Percentiles rank a stretch among this genome's conserved stretches.
Conservation (phyloP, 1,284 basidiomycete species). For the Pyrrhoderma noxium region DNA sequence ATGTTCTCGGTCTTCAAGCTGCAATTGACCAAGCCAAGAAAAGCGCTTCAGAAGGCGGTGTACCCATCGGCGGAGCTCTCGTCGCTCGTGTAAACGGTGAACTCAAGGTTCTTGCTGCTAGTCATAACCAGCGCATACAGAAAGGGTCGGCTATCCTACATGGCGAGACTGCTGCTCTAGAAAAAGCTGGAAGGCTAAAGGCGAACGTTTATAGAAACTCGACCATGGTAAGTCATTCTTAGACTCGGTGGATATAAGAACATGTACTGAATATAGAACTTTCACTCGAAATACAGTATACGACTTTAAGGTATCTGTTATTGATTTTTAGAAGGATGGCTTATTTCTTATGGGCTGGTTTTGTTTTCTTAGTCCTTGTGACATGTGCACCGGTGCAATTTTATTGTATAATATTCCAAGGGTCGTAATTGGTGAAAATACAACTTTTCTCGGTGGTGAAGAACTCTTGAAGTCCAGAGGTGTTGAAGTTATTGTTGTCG, state of each 20-base stretch:
- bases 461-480: slow-evolving; percentile 40
- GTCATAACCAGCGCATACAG: slow-evolving; percentile 50
- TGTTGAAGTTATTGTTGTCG: slow-evolving; percentile 44
- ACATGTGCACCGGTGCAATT: slow-evolving; percentile 56
- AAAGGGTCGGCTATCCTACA: slow-evolving; percentile 46
- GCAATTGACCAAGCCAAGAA: slow-evolving; percentile 39
- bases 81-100: slow-evolving; percentile 22
- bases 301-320: slow-evolving; percentile 41
- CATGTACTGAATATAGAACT: neutral
- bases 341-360: neutral
- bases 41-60: slow-evolving; percentile 42
- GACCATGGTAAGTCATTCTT: slow-evolving; percentile 36
- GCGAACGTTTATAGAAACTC: slow-evolving; percentile 37
- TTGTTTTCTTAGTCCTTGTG: slow-evolving; percentile 40
- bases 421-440: slow-evolving; percentile 54
- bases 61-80: slow-evolving; percentile 51
- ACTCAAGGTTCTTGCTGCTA: slow-evolving; percentile 36
- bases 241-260: neutral
- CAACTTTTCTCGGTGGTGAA: slow-evolving; percentile 43
- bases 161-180: slow-evolving; percentile 47
- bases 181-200: slow-evolving; percentile 41
- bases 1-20: slow-evolving; percentile 19
- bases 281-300: slow-evolving; percentile 27
- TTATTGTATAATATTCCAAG: slow-evolving; percentile 52
- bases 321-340: neutral